These are phyloP conservation scores for Cladosporium sp. DNA, from an alignment of 2,329 filamentous ascomycete species.

Conservation along the genomic window DNA sequence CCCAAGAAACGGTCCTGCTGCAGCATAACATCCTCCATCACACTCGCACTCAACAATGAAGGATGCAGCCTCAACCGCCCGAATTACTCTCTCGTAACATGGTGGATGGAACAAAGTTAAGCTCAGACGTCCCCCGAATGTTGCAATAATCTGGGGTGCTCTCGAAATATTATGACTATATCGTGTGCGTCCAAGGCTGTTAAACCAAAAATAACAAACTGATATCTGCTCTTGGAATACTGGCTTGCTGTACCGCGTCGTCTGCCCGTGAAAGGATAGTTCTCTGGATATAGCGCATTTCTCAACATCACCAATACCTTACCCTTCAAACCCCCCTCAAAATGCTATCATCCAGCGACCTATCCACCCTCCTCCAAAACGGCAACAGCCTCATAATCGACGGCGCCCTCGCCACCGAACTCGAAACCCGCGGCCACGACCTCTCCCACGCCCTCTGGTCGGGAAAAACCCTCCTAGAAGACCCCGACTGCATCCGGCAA, in stretches of 20 bases:
- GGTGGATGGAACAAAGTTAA: background rate
- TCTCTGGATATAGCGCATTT: background rate
- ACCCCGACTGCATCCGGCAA: constrained; percentile 38
- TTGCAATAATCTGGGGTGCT: background rate
- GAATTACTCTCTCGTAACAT: too few species aligned
- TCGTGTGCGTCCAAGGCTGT: background rate
- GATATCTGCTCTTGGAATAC: background rate
- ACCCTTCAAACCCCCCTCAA: background rate
- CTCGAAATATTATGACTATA: background rate
- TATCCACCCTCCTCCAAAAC: constrained; percentile 1
- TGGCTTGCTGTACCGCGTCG: too few species aligned
- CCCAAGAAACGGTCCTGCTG: too few species aligned
- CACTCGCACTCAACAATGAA: too few species aligned
- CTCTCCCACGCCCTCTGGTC: constrained; percentile 44
- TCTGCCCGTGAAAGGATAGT: too few species aligned
- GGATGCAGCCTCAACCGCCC: too few species aligned
- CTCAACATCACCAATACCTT: background rate
- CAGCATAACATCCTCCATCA: too few species aligned
- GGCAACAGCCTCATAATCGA: constrained; percentile 35
- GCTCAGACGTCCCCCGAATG: background rate
- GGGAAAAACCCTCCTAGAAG: constrained; percentile 36
- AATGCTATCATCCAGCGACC: constrained; percentile 5
- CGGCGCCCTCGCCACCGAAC: constrained; percentile 45
- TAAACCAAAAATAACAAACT: background rate
- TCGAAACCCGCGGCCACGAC: constrained; percentile 41